A percentile compares a stretch with the other conserved stretches of the same genome.
phyloP scores from a whole-genome alignment of 345 rosid species.

The Bruguiera parviflora region DNA sequence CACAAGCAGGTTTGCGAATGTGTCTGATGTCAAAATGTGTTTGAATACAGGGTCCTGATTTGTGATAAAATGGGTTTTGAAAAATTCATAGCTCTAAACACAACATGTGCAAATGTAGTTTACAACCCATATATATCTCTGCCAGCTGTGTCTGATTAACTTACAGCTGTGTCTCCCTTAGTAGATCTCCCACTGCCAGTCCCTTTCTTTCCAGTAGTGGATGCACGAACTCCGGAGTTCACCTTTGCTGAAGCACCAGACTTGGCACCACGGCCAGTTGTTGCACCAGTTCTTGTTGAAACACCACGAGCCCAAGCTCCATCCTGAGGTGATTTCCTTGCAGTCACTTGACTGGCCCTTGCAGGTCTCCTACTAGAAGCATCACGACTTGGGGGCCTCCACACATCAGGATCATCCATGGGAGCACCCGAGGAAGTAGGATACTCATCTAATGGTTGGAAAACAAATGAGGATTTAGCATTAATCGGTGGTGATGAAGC shows the following conservation, averaged over 20 bases:
- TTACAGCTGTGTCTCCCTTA: conserved; percentile 74
- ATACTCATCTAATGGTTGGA: conserved; percentile 96
- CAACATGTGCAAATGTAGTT: background rate
- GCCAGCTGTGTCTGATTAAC: conserved; percentile 14
- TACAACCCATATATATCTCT: background rate
- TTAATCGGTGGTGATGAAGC: conserved; percentile 82
- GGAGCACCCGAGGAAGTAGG: conserved; percentile 82
- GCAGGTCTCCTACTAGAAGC: conserved; percentile 63
- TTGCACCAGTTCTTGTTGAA: conserved; percentile 41
- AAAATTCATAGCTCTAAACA: background rate
- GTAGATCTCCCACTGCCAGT: conserved; percentile 59
- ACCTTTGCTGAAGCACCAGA: conserved; percentile 56
- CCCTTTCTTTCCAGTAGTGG: conserved; percentile 73
- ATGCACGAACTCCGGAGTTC: conserved; percentile 59
- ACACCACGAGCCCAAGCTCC: conserved; percentile 89
- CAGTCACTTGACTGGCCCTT: conserved; percentile 70
- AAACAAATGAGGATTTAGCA: conserved; percentile 79
- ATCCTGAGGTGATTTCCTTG: conserved; percentile 86
- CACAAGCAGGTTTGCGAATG: too few relatives aligned
- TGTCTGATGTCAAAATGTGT: too few relatives aligned
- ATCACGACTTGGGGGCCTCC: conserved; percentile 97
- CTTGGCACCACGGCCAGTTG: conserved; percentile 75
- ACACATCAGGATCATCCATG: conserved; percentile 97
- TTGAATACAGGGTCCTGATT: too few relatives aligned
- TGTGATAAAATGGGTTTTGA: too few relatives aligned